Conservation (phyloP, 2,329 filamentous ascomycete species). For the Aspergillus fumigatiaffinis region DNA sequence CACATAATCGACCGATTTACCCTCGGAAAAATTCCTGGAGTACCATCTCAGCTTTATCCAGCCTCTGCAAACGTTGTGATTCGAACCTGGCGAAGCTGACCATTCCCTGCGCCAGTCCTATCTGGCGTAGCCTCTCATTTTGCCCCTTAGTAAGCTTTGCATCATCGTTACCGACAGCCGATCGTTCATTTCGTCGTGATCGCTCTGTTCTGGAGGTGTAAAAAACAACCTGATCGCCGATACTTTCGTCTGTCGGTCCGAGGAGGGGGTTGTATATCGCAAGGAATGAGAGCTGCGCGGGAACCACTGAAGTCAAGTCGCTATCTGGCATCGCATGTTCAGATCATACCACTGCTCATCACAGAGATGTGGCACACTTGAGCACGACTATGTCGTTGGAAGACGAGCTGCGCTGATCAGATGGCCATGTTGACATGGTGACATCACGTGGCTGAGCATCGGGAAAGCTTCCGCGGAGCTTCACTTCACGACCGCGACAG, state of each 20-base stretch:
- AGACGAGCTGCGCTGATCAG: constrained; percentile 7
- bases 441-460: constrained; percentile 30
- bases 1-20: constrained; percentile 72
- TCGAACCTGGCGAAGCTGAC: constrained; percentile 74
- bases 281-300: constrained; percentile 84
- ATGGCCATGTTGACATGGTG: constrained; percentile 20
- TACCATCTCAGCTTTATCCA: constrained; percentile 14
- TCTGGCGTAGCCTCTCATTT: constrained; percentile 85
- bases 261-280: constrained; percentile 92
- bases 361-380: constrained; percentile 11
- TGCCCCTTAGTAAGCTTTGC: constrained; percentile 57
- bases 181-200: constrained; percentile 19
- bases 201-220: constrained; percentile 61
- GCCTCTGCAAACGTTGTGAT: constrained; percentile 10
- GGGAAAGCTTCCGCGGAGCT: constrained; percentile 10
- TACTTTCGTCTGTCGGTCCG: constrained; percentile 66
- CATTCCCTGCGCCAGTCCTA: constrained; percentile 95
- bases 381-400: constrained; percentile 3
- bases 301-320: constrained; percentile 49
- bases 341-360: constrained; percentile 11
- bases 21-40: constrained; percentile 71
- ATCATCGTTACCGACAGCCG: constrained; percentile 18
- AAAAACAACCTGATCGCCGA: constrained; percentile 85
- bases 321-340: constrained; percentile 38
- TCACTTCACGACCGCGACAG: neutral